phyloP scores from a whole-genome alignment of 2,329 filamentous ascomycete species.

The Magnaporthiopsis poae region DNA sequence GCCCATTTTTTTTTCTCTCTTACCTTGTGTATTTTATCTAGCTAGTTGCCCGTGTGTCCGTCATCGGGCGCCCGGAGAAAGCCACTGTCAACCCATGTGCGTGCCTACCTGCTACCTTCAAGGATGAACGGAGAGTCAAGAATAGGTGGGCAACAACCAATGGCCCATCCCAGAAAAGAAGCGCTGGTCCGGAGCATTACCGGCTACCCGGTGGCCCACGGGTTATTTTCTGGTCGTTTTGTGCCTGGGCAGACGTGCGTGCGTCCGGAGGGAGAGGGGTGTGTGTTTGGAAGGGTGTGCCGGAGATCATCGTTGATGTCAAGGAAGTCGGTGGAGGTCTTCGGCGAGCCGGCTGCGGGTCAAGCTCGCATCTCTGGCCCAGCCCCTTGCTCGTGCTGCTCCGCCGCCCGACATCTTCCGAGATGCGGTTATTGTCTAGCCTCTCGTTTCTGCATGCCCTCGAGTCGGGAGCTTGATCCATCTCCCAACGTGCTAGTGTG shows the following conservation, averaged over 20 bases:
- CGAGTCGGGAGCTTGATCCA: not conserved
- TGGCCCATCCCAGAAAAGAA: not conserved
- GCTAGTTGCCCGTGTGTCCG: not conserved
- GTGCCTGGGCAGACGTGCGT: not conserved
- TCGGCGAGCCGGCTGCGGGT: not conserved
- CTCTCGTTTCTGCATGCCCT: not conserved
- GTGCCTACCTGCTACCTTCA: no score
- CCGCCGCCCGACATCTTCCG: not conserved
- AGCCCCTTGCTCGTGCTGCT: not conserved
- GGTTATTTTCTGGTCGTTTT: not conserved
- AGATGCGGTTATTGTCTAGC: not conserved
- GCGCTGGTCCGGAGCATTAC: not conserved
- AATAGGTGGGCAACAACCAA: no score
- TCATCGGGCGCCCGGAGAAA: not conserved
- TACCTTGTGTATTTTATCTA: no score
- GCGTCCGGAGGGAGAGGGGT: no score
- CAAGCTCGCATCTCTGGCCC: not conserved
- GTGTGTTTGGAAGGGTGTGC: no score
- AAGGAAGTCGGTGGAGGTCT: not conserved
- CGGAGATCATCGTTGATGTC: not conserved
- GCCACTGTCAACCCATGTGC: not conserved
- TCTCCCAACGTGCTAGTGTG: not conserved
- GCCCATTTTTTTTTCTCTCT: no score
- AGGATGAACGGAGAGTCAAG: no score
- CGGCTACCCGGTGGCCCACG: not conserved